Evolutionary conservation across 2,329 filamentous ascomycete genomes (phyloP).

Genomic region (Calonectria crousiana): DNA sequence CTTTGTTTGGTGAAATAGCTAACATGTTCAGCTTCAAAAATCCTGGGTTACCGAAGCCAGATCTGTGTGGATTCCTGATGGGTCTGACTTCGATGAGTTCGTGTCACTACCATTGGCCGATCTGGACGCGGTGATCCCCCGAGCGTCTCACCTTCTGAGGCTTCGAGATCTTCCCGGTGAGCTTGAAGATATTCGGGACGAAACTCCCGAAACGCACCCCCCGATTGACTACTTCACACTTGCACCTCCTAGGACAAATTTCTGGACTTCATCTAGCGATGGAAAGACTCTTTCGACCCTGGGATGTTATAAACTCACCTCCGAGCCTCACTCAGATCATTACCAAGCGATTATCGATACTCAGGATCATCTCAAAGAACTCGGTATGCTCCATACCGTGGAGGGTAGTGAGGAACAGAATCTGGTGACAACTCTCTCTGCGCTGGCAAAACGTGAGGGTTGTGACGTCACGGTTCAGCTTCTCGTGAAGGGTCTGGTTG

Average conservation of each 20-base stretch:
- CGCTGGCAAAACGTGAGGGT: not conserved
- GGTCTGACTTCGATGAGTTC: not conserved
- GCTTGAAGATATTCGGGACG: not conserved
- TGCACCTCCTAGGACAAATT: conserved; percentile 14
- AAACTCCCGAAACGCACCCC: conserved; percentile 3
- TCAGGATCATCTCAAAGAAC: conserved; percentile 22
- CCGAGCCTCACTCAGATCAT: conserved; percentile 26
- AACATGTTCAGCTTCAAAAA: conserved; percentile 27
- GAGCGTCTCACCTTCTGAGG: conserved; percentile 22
- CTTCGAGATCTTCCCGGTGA: not conserved
- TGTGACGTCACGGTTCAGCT: conserved; percentile 9
- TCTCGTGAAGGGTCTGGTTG: conserved; percentile 12
- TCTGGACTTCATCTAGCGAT: conserved; percentile 30
- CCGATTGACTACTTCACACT: conserved; percentile 23
- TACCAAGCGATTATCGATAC: conserved; percentile 31
- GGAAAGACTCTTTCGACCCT: conserved; percentile 13
- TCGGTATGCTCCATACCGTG: conserved; percentile 30
- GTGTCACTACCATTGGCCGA: not conserved
- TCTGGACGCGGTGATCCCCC: conserved; percentile 9
- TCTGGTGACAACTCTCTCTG: conserved; percentile 18
- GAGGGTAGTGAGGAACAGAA: conserved; percentile 30
- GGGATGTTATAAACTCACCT: conserved; percentile 31
- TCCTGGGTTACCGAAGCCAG: conserved; percentile 24
- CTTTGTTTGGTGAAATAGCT: not conserved
- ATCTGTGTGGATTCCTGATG: conserved; percentile 13